These are phyloP conservation scores for Colletotrichum paranaense DNA, from an alignment of 2,329 filamentous ascomycete genomes.

Conservation along the genomic window DNA sequence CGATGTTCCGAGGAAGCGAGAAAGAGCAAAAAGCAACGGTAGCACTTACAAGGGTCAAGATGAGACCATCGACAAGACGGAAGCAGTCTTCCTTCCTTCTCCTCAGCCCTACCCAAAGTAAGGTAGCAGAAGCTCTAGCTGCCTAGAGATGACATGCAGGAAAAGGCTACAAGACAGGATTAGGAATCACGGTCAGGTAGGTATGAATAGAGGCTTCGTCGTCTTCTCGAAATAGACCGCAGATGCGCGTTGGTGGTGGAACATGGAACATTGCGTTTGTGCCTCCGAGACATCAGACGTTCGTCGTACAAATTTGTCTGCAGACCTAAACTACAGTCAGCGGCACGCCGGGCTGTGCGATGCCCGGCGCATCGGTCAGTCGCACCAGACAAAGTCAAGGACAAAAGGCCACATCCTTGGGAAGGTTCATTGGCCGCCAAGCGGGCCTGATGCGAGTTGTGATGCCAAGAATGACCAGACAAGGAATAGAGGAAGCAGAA, in stretches of 20 bases:
- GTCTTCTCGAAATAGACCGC: constrained; percentile 20
- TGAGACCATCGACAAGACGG: background rate
- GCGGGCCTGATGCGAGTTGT: background rate
- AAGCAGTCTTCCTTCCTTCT: constrained; percentile 12
- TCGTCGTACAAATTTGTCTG: background rate
- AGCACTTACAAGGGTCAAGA: constrained; percentile 3
- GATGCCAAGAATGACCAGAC: background rate
- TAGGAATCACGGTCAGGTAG: background rate
- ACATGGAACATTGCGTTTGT: background rate
- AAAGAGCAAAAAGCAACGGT: background rate
- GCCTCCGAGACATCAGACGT: background rate
- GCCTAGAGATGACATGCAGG: constrained; percentile 6
- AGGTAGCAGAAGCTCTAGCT: background rate
- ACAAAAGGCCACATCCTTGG: background rate
- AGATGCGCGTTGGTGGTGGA: background rate
- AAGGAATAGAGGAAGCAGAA: background rate
- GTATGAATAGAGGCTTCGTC: background rate
- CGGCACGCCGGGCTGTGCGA: constrained; percentile 18
- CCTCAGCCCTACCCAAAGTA: constrained; percentile 24
- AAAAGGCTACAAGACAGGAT: background rate
- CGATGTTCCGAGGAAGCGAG: background rate
- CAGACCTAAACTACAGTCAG: background rate
- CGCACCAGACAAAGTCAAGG: background rate
- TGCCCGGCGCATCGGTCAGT: background rate
- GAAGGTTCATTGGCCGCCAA: constrained; percentile 3